phyloP scores from a whole-genome alignment of 106 monocot genomes.

The Xerophyta viscosa region DNA sequence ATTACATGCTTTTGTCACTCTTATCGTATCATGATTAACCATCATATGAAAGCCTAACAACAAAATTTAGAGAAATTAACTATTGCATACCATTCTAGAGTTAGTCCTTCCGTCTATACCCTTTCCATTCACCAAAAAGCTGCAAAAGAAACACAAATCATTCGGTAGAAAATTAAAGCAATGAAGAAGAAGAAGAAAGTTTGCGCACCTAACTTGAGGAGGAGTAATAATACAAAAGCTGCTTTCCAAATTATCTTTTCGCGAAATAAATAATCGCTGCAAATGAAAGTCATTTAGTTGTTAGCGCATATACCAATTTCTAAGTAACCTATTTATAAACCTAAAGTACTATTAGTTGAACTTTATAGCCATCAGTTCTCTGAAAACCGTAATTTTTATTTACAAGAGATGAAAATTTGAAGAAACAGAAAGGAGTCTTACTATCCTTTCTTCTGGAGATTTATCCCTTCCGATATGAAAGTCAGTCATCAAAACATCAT shows the following conservation, averaged over 20 bases:
- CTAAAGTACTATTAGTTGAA: background rate
- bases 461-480: slow-evolving; percentile 52
- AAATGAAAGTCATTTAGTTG: background rate
- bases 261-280: slow-evolving; percentile 51
- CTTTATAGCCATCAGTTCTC: background rate
- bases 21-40: background rate
- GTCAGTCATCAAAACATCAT: slow-evolving; percentile 78
- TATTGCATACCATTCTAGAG: slow-evolving; percentile 25
- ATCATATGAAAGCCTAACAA: background rate
- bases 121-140: slow-evolving; percentile 80
- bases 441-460: slow-evolving; percentile 47
- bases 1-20: background rate
- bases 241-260: slow-evolving; percentile 41
- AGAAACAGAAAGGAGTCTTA: slow-evolving; percentile 51
- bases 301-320: background rate
- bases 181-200: background rate
- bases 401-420: background rate
- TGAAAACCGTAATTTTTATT: background rate
- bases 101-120: slow-evolving; percentile 75
- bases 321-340: background rate
- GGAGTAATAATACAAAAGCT: slow-evolving; percentile 59
- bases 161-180: background rate
- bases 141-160: slow-evolving; percentile 13
- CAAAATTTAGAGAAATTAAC: background rate
- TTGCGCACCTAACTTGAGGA: slow-evolving; percentile 42